Evolutionary conservation across 352 stramenopile genomes (phyloP), one percentile per base, ranked within the genome.

Genomic region (Globisporangium carolinianum): DNA sequence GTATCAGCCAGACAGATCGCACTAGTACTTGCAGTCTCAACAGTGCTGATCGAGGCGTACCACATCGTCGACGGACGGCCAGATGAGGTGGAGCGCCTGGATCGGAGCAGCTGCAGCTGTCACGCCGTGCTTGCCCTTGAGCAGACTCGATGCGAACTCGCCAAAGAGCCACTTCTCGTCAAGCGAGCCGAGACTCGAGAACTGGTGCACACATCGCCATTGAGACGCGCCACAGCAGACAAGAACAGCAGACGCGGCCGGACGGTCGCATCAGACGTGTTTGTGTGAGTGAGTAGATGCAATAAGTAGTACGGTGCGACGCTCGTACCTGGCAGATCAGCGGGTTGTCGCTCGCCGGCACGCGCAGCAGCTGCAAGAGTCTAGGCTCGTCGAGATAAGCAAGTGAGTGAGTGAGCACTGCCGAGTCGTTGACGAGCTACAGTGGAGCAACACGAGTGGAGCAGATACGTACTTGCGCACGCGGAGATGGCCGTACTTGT

Each of bases 121-220:
- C 9, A 76, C 35, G 3, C 60, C 61, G n/a, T 61, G 73, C 55
- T 69, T 75, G 3, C 78, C 72, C 0, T 69, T 71, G 55, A 89
- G 73, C 37, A 91, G 69, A 47, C 81, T 91, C 43, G 62, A 49
- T 5, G 68, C 57, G 61, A 94, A 91, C 61, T 94, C 84, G 0
- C 75, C 74, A 50, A 87, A 91, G 10, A 94, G 64, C 84, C 84
- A 94, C 58, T 88, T 89, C 41, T 91, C 82, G 32, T 90, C 79
- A 15, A 94, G 65, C 10, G 84, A 94, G 0, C 84, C 84, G 35
- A 91, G 58, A 55, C 84, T 94, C 1, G 84, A 94, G 61, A 90
- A 91, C 80, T 94, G 6, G 15, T 36, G 46, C 15, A 24, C 15
- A 17, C 6, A 14, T 35, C 9, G 51, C 17, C 15, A 47, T 32